phyloP scores from a whole-genome alignment of 495 filamentous ascomycete genomes.

The Trichoderma reesei region DNA sequence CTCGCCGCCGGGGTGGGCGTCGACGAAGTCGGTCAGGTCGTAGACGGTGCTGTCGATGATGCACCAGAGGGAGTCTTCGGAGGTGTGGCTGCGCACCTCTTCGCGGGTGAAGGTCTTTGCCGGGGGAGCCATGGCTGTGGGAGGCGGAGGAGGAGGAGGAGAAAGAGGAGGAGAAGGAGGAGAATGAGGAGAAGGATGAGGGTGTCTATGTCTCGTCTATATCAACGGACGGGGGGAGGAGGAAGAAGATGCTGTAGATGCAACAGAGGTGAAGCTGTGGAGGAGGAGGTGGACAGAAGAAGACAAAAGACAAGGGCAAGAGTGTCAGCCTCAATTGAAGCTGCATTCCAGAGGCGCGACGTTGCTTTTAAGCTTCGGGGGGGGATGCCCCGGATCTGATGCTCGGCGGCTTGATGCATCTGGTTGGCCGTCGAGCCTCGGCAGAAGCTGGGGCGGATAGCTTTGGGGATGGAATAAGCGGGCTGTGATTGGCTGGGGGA shows the following conservation, averaged over 20 bases:
- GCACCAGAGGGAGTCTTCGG: constrained; percentile 65
- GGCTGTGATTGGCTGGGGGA: not conserved
- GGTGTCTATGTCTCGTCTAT: too few species aligned
- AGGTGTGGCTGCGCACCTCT: constrained; percentile 74
- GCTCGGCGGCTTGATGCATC: not conserved
- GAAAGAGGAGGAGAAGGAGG: not conserved
- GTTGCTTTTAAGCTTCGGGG: not conserved
- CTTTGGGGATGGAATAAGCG: not conserved
- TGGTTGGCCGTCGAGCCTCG: not conserved
- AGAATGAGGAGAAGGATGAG: not conserved
- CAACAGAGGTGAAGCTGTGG: not conserved
- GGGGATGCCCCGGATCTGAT: not conserved
- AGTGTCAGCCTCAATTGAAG: not conserved
- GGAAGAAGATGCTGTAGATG: too few species aligned
- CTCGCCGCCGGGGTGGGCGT: constrained; percentile 82
- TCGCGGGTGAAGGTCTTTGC: constrained; percentile 54
- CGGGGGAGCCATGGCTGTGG: not conserved
- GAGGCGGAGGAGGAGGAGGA: not conserved
- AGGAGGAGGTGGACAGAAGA: not conserved
- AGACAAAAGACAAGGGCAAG: not conserved
- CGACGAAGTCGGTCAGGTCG: constrained; percentile 84
- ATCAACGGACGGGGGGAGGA: too few species aligned
- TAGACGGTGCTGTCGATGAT: constrained; percentile 88
- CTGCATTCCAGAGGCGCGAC: not conserved
- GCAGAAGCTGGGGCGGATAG: not conserved